These are phyloP conservation scores for Phytophthora meadii DNA, from an alignment of 352 stramenopile species.

Conservation along the genomic window DNA sequence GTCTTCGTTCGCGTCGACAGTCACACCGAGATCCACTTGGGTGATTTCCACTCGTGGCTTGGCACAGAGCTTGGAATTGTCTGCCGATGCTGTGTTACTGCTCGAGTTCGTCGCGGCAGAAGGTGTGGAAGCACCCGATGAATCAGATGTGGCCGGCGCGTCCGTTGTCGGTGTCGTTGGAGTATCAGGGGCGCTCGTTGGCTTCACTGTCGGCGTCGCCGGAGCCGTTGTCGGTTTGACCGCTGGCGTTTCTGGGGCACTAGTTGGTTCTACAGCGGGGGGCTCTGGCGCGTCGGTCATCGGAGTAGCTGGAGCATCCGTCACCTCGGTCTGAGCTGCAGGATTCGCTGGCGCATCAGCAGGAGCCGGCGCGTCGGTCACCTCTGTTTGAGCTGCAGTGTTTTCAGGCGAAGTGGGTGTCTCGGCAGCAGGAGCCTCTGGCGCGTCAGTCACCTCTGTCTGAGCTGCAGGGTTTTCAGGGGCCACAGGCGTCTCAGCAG, in stretches of 20 bases:
- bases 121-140: neutral
- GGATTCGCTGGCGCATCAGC: neutral
- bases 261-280: neutral
- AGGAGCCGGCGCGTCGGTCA: neutral
- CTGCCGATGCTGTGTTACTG: neutral
- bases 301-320: neutral
- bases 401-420: too few species aligned
- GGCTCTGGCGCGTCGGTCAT: neutral
- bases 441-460: too few species aligned
- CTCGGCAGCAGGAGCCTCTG: too few species aligned
- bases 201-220: neutral
- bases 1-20: constrained; percentile 49
- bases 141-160: neutral
- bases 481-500: too few species aligned
- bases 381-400: neutral
- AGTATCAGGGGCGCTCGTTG: neutral
- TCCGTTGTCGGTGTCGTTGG: neutral
- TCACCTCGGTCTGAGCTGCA: neutral
- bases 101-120: neutral
- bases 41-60: constrained; percentile 46
- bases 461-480: too few species aligned
- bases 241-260: neutral
- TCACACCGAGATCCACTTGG: constrained; percentile 48
- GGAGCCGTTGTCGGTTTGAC: neutral
- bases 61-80: constrained; percentile 47